Evolutionary conservation across 2,329 filamentous ascomycete genomes (phyloP), one percentile per base, ranked within the genome.

Genomic region (Venturia asperata): DNA sequence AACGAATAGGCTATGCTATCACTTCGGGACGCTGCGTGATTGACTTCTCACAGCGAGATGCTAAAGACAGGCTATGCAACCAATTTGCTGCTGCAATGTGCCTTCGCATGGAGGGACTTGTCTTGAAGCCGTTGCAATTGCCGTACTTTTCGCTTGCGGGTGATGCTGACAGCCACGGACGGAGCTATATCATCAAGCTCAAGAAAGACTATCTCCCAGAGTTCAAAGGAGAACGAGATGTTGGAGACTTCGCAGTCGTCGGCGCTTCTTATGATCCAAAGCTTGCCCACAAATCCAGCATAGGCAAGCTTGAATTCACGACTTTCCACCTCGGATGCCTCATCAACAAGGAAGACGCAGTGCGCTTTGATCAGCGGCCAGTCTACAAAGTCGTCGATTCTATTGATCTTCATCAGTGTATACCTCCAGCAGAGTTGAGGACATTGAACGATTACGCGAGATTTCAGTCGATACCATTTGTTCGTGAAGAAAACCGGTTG

Each of bases 131-230:
- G 0, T 80, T 79, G 39, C 86, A 91, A 66, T 85, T 89, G 30
- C 86, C 91, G 0, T 96, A 96, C 72, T 90, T 96, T 68, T 64
- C 24, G 56, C 66, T 68, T 19, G 27, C 11, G 21, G 52, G 27
- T 11, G 67, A 66, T 63, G 56, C 72, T 65, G 24, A 70, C 70
- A 65, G 69, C 60, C 66, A 72, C 70, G 68, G 58, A 70, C 66
- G 70, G 69, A 76, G 70, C 68, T 79, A 78, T 65, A 88, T 86
- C 72, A 90, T 96, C 71, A 96, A 96, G 75, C 75, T 96, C 52
- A 96, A 96, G 75, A 91, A 91, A 71, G 90, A 94, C 71, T 96
- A 95, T 70, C 83, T 96, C 45, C 81, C 83, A 34, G 85, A 85
- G 2, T 85, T 93, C 72, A 91, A 91, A 0, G 92, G 95, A 67